These are phyloP conservation scores for Wickerhamiella dianesei DNA, from an alignment of 805 yeast species.

Conservation along the genomic window DNA sequence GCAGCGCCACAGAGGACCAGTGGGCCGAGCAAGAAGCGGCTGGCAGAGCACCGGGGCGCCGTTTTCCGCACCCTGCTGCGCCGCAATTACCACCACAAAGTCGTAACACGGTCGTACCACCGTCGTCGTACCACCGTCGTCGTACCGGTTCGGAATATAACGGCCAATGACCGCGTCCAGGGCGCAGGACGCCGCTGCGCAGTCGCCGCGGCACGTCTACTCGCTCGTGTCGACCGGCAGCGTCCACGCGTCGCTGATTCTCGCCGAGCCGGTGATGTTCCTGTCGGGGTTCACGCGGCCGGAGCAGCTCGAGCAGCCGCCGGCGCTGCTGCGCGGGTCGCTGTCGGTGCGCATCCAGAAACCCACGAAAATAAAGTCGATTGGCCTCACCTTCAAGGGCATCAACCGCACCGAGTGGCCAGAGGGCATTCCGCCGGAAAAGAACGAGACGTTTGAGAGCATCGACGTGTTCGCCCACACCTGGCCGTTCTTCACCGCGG, in stretches of 20 bases:
- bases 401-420: slow-evolving; percentile 84
- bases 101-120: no score
- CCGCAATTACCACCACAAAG: no score
- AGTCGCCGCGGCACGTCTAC: slow-evolving; percentile 1
- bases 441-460: slow-evolving; percentile 48
- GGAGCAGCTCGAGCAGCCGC: slow-evolving; percentile 55
- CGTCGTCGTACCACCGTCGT: no score
- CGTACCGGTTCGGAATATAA: no score
- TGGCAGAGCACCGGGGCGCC: no score
- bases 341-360: slow-evolving; percentile 55
- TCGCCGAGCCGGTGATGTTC: slow-evolving; percentile 70
- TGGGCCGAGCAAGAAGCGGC: no score
- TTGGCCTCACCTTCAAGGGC: slow-evolving; percentile 53
- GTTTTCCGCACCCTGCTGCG: no score
- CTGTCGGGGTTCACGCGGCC: slow-evolving; percentile 65
- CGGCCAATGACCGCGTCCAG: background rate
- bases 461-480: slow-evolving; percentile 60
- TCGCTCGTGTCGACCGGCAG: slow-evolving; percentile 14
- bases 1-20: no score
- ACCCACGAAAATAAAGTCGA: slow-evolving; percentile 54
- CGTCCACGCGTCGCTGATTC: slow-evolving; percentile 20
- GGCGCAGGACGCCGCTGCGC: background rate
- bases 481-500: slow-evolving; percentile 70
- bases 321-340: slow-evolving; percentile 71
- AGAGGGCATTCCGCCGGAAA: slow-evolving; percentile 92